phyloP scores from a whole-genome alignment of 495 filamentous ascomycete genomes.

The Aspergillus carlsbadensis region DNA sequence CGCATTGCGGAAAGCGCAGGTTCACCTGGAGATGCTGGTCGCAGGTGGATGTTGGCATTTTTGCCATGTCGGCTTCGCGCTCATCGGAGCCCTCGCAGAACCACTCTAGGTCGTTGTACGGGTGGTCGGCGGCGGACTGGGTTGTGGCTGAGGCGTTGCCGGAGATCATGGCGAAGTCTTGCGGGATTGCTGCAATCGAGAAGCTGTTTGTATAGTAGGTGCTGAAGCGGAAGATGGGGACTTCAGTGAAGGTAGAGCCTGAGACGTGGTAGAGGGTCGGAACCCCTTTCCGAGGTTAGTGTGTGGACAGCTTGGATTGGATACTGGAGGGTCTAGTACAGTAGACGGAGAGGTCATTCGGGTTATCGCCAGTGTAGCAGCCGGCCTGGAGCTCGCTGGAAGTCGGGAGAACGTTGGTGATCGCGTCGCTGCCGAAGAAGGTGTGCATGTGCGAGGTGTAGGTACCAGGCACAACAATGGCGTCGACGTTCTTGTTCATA shows the following conservation, averaged over 20 bases:
- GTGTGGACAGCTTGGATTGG: neutral
- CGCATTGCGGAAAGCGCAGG: conserved; percentile 21
- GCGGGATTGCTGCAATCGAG: conserved; percentile 17
- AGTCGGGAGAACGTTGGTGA: conserved; percentile 17
- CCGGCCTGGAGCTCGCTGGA: conserved; percentile 21
- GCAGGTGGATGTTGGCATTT: conserved; percentile 19
- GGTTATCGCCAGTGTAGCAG: conserved; percentile 20
- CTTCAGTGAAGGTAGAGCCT: conserved; percentile 13
- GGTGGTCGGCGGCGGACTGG: conserved; percentile 11
- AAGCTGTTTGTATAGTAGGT: conserved; percentile 19
- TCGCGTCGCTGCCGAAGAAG: conserved; percentile 24
- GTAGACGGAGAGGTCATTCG: conserved; percentile 24
- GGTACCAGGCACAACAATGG: conserved; percentile 17
- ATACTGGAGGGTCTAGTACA: too few relatives aligned
- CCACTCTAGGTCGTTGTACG: conserved; percentile 17
- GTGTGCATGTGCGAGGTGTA: conserved; percentile 27
- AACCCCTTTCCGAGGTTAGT: conserved; percentile 9
- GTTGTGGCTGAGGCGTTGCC: conserved; percentile 20
- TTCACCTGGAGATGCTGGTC: conserved; percentile 18
- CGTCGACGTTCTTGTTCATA: conserved; percentile 27
- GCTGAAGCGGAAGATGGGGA: conserved; percentile 21
- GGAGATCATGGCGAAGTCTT: conserved; percentile 19
- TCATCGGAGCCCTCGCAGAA: conserved; percentile 19
- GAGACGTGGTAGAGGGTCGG: conserved; percentile 22
- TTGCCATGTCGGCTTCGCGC: conserved; percentile 7